Base-by-base conservation (phyloP, 371 early-diverging fungal species). In the Chytridiales sp. region DNA sequence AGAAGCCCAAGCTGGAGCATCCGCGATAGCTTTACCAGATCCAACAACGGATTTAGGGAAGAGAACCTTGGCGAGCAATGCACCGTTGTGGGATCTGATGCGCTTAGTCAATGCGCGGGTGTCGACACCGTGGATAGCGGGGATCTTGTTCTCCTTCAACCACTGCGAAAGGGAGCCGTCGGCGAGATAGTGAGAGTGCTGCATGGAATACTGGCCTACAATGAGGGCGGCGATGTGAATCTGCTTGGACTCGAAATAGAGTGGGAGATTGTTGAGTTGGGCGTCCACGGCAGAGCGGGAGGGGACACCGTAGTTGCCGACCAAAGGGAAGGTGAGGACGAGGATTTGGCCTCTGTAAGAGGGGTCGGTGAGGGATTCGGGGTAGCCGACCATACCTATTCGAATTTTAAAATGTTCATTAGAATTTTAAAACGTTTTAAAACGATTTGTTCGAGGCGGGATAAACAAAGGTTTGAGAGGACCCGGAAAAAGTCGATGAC, bases 221-320 rank as follows among this genome's bases (percentile, higher is more conserved):
- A 97, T 77, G 38, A 97, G 80, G 59, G 86, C 95, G 39, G 90
- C 85, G 47, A 95, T 83, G 76, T 95, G 95, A 68, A 97, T 95
- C 66, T 86, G 73, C 72, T 78, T 84, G 42, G 94, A 93, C 79
- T 97, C 97, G 71, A 97, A 94, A 78, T 94, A 84, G 11, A 63
- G 46, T 50, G 85, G 91, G 31, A 95, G 80, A 62, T 87, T 88
- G 70, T 89, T 79, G 52, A 92, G 74, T 56, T 82, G 76, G 51
- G 83, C 78, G 61, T 94, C 94, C 57, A 85, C 77, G 40, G 67
- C 84, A 47, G 84, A 84, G 41, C 87, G 78, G 36, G 88, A 87
- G 26, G 97, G 97, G 3, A 96, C 96, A 68, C 97, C 97, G 72
- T 97, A 97, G 84, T 97, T 93, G 56, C 95, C 97, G 65, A 95